A percentile compares a stretch with the other conserved stretches of the same genome.
phyloP scores from a whole-genome alignment of 2,329 filamentous ascomycete species.

The Lithohypha guttulata region DNA sequence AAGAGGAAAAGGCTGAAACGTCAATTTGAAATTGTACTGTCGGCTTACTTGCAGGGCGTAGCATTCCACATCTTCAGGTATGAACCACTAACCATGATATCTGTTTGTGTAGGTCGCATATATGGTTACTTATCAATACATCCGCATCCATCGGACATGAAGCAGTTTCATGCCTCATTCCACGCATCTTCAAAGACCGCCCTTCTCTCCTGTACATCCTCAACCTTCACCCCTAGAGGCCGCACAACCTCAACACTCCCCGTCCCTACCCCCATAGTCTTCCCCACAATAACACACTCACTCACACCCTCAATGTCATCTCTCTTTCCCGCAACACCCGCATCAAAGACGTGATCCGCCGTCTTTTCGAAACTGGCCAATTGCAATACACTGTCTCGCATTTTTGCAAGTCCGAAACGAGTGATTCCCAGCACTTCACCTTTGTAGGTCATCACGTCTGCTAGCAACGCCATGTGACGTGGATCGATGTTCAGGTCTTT shows the following conservation, averaged over 20 bases:
- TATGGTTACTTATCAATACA: too few species aligned
- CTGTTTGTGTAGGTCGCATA: too few species aligned
- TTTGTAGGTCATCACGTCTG: conserved; percentile 98
- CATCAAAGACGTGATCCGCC: conserved; percentile 91
- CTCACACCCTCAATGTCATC: conserved; percentile 88
- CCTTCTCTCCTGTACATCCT: conserved; percentile 47
- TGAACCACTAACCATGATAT: too few species aligned
- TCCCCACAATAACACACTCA: conserved; percentile 97
- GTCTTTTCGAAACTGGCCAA: conserved; percentile 97
- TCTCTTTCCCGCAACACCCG: conserved; percentile 80
- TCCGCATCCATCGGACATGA: too few species aligned
- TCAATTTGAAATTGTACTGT: too few species aligned
- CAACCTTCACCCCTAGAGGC: conserved; percentile 55
- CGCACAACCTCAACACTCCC: conserved; percentile 85
- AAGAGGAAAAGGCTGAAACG: too few species aligned
- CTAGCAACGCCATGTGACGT: conserved; percentile 92
- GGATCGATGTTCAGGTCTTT: conserved; percentile 90
- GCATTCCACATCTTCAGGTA: too few species aligned
- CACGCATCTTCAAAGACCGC: conserved; percentile 57
- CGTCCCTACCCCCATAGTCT: conserved; percentile 83
- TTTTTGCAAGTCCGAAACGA: conserved; percentile 89
- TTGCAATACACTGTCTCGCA: conserved; percentile 87
- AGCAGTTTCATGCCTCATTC: conserved; percentile 17
- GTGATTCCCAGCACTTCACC: conserved; percentile 95
- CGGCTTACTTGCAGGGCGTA: too few species aligned